Base-by-base conservation (phyloP, 495 filamentous ascomycete genomes). In the Choiromyces venosus region DNA sequence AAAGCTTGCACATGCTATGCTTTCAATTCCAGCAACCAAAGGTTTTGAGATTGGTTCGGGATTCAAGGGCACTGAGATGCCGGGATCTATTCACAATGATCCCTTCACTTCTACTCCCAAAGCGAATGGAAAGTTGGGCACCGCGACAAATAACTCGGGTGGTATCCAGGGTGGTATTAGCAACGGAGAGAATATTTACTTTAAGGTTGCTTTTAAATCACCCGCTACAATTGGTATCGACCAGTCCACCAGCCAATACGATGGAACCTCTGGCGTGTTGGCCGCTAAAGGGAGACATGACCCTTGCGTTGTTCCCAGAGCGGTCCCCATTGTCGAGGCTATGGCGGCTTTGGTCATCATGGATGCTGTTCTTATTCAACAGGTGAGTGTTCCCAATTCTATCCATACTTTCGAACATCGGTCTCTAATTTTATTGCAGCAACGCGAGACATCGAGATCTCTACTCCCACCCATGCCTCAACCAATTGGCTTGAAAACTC, bases 91-190 rank as follows among this genome's bases (percentile, higher is more conserved):
- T 42, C 94, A 98, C 86, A 99, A 99, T 83, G 95, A 98, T 82
- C 86, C 92, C 71, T 99, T 98, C 82, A 85, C 95, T 67, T 85
- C 86, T 35, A 81, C 88, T 29, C 81, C 85, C 0, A 81, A 85
- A 70, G 72, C 79, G 56, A 71, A 76, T 46, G 72, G 85, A 36
- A 86, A 82, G 73, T 87, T 99, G 46, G 93, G 89, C 29, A 98
- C 96, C 52, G 91, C 90, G 83, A 97, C 96, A 42, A 99, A 99
- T 86, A 95, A 96, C 86, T 95, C 91, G 3, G 96, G 95, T 35
- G 95, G 95, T 77, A 92, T 99, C 77, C 95, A 99, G 84, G 95
- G 95, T 56, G 95, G 95, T 73, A 99, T 99, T 82, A 91, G 91
- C 68, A 99, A 99, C 83, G 95, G 96, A 68, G 92, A 93, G 33